These are phyloP conservation scores for Xerocomellus dryophilus DNA, from an alignment of 768 basidiomycete species.

Conservation along the genomic window DNA sequence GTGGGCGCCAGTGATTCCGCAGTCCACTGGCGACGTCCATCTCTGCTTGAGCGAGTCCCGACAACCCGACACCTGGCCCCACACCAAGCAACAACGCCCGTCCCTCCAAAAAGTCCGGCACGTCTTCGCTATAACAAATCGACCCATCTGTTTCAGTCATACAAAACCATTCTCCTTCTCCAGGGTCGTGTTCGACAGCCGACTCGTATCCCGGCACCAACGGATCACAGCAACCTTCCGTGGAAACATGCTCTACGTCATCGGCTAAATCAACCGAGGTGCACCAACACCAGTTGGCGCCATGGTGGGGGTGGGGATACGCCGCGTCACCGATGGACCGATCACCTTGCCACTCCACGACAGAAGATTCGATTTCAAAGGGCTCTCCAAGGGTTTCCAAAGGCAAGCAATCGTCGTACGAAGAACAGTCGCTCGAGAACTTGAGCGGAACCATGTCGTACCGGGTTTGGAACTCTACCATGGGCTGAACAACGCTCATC, in stretches of 20 bases:
- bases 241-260: background rate
- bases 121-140: background rate
- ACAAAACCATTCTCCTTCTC: background rate
- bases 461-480: constrained; percentile 4
- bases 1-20: constrained; percentile 65
- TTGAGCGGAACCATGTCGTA: constrained; percentile 13
- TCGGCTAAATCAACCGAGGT: background rate
- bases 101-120: constrained; percentile 47
- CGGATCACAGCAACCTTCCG: background rate
- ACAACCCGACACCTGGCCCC: constrained; percentile 8
- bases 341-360: background rate
- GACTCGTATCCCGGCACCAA: constrained; percentile 2
- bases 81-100: constrained; percentile 48
- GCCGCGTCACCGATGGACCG: background rate
- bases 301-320: background rate
- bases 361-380: background rate
- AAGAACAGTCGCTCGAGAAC: constrained; percentile 12
- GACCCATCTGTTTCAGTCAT: background rate
- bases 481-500: constrained; percentile 1
- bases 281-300: background rate
- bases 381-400: background rate
- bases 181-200: background rate
- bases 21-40: constrained; percentile 57
- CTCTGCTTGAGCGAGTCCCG: constrained; percentile 48
- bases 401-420: constrained; percentile 2